Base-by-base conservation (phyloP, 805 yeast species). In the Candida manassasensis region DNA sequence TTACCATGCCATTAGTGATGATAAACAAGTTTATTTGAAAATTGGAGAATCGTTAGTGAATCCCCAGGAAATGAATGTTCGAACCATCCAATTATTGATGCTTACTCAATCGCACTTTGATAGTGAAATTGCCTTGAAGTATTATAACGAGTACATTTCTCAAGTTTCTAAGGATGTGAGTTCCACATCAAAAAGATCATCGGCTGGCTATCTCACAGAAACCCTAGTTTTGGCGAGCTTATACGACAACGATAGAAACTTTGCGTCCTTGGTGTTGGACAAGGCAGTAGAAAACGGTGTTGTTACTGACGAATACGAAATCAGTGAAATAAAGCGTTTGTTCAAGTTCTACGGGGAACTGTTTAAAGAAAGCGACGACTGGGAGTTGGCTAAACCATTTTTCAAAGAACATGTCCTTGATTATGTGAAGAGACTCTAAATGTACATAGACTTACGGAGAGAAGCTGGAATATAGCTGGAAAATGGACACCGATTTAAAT, bases 281-380 rank as follows among this genome's bases (percentile, higher is more conserved):
- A 73, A 72, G 43, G 72, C 76, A 0, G 45, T 61, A 0, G 58
- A 54, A 24, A 38, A 31, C 19, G 28, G 34, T 4, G 39, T 58
- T 9, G 27, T 75, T 2, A 45, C 46, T 11, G 67, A 72, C 21
- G 73, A 67, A 19, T 44, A 47, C 3, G 77, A 73, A 19, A 49
- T 60, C 4, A 59, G 59, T 12, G 47, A 47, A n/a, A 49, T 75
- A 6, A 75, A 73, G 44, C 57, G 50, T 7, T 43, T 62, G 6
- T 62, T 77, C 43, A 67, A 71, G 42, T 58, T 54, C 1, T 77
- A 72, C 47, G 80, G 82, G 7, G 77, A 72, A n/a, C 63, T 72
- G 2, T 64, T 52, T 44, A 52, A 54, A 2, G 75, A 69, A 12
- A 60, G 59, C 18, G 69, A 67, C 22, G 54, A 55, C 24, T 61